phyloP scores from a whole-genome alignment of 78 protist genomes.

The Chrysochromulina tobinii region DNA sequence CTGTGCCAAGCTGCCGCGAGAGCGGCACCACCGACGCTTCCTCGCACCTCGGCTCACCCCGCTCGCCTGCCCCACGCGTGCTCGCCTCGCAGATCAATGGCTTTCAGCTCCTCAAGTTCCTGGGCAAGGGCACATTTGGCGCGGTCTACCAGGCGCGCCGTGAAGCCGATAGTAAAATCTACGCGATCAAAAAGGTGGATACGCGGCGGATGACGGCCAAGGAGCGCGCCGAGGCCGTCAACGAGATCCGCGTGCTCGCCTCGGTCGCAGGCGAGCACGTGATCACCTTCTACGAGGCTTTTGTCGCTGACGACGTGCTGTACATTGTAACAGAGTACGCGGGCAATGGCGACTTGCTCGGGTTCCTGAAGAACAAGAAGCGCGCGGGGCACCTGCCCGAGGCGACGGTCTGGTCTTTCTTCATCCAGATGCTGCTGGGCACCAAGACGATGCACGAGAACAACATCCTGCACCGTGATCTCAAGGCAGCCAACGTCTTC shows the following conservation, averaged over 20 bases:
- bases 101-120: background rate
- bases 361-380: background rate
- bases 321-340: constrained; percentile 54
- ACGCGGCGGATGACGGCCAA: background rate
- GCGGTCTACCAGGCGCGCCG: background rate
- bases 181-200: constrained; percentile 28
- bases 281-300: constrained; percentile 18
- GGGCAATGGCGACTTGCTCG: constrained; percentile 54
- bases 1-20: too few relatives aligned
- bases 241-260: constrained; percentile 23
- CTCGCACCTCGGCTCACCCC: too few relatives aligned
- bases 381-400: background rate
- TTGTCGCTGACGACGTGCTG: constrained; percentile 1
- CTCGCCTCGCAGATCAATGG: background rate
- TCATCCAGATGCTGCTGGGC: constrained; percentile 45
- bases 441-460: constrained; percentile 37
- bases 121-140: constrained; percentile 18
- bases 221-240: constrained; percentile 23
- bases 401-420: background rate
- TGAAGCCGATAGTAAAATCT: background rate
- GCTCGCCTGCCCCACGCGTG: too few relatives aligned
- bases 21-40: too few relatives aligned
- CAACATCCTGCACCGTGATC: constrained; percentile 63
- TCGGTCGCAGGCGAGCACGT: background rate
- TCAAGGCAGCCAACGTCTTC: constrained; percentile 64